Conservation (phyloP, 2,329 filamentous ascomycete genomes). For the Trichoderma sp. region DNA sequence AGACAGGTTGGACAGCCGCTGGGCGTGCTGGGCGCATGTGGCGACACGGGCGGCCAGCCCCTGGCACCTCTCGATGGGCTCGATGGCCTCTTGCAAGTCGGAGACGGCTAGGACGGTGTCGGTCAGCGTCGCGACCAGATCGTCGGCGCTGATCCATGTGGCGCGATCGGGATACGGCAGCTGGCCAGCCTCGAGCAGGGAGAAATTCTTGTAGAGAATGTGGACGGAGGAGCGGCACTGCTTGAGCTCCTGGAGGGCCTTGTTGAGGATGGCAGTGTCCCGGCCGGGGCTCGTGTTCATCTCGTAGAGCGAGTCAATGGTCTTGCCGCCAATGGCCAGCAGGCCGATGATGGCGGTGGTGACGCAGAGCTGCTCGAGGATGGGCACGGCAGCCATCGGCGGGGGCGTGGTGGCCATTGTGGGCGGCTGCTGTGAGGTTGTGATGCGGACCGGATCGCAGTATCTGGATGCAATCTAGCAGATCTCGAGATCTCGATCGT, state of each 20-base stretch:
- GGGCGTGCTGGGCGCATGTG: constrained; percentile 9
- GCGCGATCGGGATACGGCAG: constrained; percentile 43
- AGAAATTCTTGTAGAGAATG: constrained; percentile 43
- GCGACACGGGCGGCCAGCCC: constrained; percentile 25
- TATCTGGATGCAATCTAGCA: too few relatives aligned
- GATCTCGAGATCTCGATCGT: not conserved
- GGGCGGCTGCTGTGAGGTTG: not conserved
- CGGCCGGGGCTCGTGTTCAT: constrained; percentile 39
- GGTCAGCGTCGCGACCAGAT: constrained; percentile 42
- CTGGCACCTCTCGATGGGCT: constrained; percentile 26
- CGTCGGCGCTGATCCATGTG: constrained; percentile 42
- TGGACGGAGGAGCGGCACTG: constrained; percentile 45
- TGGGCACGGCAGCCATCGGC: constrained; percentile 12
- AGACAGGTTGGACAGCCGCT: constrained; percentile 33
- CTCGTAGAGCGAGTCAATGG: constrained; percentile 42
- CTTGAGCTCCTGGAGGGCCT: constrained; percentile 42
- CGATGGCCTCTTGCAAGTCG: constrained; percentile 39
- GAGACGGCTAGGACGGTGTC: constrained; percentile 44
- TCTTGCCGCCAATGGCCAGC: constrained; percentile 41
- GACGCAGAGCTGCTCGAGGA: constrained; percentile 39
- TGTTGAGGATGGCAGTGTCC: constrained; percentile 37
- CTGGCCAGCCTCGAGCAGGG: constrained; percentile 39
- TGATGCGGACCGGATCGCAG: not conserved
- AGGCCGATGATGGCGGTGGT: constrained; percentile 45
- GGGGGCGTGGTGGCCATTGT: constrained; percentile 12